Percentiles rank a stretch among this genome's conserved stretches.
Conservation (phyloP, 2,329 filamentous ascomycete genomes). For the Zarea fungicola region DNA sequence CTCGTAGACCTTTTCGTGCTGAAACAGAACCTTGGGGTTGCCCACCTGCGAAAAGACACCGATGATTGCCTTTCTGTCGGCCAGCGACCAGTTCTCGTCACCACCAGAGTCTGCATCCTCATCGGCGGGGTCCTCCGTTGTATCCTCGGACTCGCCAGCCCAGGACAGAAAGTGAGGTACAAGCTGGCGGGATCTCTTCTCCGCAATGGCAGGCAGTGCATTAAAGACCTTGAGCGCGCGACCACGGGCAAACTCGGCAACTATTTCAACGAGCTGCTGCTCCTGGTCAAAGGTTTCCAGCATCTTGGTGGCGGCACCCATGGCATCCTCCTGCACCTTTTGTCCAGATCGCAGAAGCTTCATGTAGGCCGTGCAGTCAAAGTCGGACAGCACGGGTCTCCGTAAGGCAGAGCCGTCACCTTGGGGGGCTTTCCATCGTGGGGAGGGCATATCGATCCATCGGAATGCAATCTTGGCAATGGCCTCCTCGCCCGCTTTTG, state of each 20-base stretch:
- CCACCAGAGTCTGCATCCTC: slow-evolving; percentile 39
- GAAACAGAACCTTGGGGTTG: slow-evolving; percentile 81
- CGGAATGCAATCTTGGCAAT: slow-evolving; percentile 68
- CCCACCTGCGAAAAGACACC: slow-evolving; percentile 76
- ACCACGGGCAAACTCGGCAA: slow-evolving; percentile 56
- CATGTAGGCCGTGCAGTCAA: slow-evolving; percentile 75
- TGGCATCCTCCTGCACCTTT: slow-evolving; percentile 47
- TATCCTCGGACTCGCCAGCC: slow-evolving; percentile 53
- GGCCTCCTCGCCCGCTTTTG: slow-evolving; percentile 64
- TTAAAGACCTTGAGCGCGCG: slow-evolving; percentile 77
- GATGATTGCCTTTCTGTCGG: slow-evolving; percentile 80
- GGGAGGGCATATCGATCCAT: slow-evolving; percentile 64
- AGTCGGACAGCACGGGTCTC: slow-evolving; percentile 57
- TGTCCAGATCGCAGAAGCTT: slow-evolving; percentile 50
- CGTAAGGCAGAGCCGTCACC: slow-evolving; percentile 29
- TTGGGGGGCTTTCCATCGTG: slow-evolving; percentile 44
- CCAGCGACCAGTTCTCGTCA: slow-evolving; percentile 57
- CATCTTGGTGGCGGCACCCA: slow-evolving; percentile 53
- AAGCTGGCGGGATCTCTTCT: slow-evolving; percentile 77
- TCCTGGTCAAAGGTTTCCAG: slow-evolving; percentile 57
- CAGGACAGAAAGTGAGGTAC: slow-evolving; percentile 84
- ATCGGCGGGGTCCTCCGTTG: slow-evolving; percentile 39
- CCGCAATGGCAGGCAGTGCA: slow-evolving; percentile 68
- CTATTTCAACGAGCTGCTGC: slow-evolving; percentile 49
- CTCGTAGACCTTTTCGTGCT: slow-evolving; percentile 67